Evolutionary conservation across 495 filamentous ascomycete species (phyloP).

Genomic region (Daldinia concentrica): DNA sequence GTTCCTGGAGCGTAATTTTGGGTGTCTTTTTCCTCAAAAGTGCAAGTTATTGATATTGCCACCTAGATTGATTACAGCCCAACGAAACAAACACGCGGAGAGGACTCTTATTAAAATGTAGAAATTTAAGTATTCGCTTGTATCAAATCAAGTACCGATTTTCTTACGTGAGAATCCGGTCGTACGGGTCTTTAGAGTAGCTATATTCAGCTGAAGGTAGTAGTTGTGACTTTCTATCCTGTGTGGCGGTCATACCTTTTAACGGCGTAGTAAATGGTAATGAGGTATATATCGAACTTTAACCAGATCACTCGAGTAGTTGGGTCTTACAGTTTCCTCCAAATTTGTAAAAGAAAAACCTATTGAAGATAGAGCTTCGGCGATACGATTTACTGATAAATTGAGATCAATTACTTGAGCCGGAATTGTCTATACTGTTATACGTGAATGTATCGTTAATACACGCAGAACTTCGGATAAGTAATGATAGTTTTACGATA

Average conservation of each 20-base stretch:
- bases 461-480: too few relatives aligned
- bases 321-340: neutral
- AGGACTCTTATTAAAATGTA: too few relatives aligned
- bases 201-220: neutral
- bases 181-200: neutral
- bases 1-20: neutral
- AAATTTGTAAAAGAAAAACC: too few relatives aligned
- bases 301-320: neutral
- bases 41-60: neutral
- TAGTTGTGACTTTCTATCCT: neutral
- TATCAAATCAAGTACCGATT: neutral
- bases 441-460: too few relatives aligned
- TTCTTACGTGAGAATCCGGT: neutral
- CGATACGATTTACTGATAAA: neutral
- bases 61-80: neutral
- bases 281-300: neutral
- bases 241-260: neutral
- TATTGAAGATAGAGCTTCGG: neutral
- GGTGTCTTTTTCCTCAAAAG: neutral
- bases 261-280: neutral
- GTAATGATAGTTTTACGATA: too few relatives aligned
- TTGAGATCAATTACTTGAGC: too few relatives aligned
- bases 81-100: too few relatives aligned
- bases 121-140: too few relatives aligned
- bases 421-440: too few relatives aligned